A percentile compares a stretch with the other conserved stretches of the same genome.
These are phyloP conservation scores for Niebla homalea DNA, from an alignment of 495 filamentous ascomycete genomes.

Conservation along the genomic window DNA sequence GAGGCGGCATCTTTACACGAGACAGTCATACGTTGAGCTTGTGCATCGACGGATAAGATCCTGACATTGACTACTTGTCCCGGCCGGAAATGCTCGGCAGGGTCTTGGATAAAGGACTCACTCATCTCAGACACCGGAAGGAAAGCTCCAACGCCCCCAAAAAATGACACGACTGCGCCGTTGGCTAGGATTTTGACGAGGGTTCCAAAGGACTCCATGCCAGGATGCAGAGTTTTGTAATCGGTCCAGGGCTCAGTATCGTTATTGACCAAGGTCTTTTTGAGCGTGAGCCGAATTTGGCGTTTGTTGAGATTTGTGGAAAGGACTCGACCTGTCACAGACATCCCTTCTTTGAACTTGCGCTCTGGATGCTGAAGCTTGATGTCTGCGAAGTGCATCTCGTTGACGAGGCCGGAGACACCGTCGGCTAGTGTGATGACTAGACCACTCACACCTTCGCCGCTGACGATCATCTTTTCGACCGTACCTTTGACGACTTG, in stretches of 20 bases:
- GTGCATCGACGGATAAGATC: constrained; percentile 61
- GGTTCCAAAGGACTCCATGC: constrained; percentile 67
- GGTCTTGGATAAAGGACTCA: constrained; percentile 84
- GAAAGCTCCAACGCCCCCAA: constrained; percentile 66
- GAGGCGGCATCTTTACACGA: constrained; percentile 82
- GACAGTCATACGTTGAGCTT: constrained; percentile 59
- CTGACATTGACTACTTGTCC: constrained; percentile 87
- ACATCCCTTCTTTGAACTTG: constrained; percentile 81
- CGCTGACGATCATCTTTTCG: constrained; percentile 66
- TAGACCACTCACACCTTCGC: constrained; percentile 59
- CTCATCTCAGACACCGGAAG: constrained; percentile 94
- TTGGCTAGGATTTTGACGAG: constrained; percentile 61
- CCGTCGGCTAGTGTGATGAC: constrained; percentile 74
- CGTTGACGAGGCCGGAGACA: constrained; percentile 74
- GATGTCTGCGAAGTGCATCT: constrained; percentile 78
- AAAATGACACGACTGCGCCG: constrained; percentile 90
- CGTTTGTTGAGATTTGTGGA: constrained; percentile 64
- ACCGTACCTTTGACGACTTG: constrained; percentile 71
- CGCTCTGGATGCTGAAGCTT: constrained; percentile 83
- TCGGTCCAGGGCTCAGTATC: constrained; percentile 61
- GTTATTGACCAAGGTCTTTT: constrained; percentile 86
- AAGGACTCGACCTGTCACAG: constrained; percentile 71
- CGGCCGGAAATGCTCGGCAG: constrained; percentile 70
- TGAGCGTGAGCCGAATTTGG: constrained; percentile 76
- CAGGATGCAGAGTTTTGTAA: constrained; percentile 54